phyloP scores from a whole-genome alignment of 2,329 filamentous ascomycete species.

The Chaetomium olivaceum region DNA sequence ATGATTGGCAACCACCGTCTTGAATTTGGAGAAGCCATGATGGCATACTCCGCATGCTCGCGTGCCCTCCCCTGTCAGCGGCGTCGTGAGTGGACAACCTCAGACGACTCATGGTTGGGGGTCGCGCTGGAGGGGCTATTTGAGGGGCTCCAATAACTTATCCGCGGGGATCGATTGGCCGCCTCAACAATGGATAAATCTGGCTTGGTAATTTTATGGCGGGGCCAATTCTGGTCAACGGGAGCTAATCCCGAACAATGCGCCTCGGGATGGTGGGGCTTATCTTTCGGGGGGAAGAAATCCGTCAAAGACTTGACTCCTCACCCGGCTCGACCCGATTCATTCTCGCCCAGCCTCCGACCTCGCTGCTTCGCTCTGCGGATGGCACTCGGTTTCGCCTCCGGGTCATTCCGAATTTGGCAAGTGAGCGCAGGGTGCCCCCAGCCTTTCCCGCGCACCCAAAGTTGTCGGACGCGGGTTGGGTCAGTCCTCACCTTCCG shows the following conservation, averaged over 20 bases:
- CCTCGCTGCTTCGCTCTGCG: slow-evolving; percentile 19
- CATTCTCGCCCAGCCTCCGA: slow-evolving; percentile 30
- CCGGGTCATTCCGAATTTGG: slow-evolving; percentile 24
- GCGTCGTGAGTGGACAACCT: neutral
- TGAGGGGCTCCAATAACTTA: slow-evolving; percentile 14
- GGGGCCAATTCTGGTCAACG: slow-evolving; percentile 16
- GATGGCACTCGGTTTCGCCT: slow-evolving; percentile 9
- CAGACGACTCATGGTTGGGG: slow-evolving; percentile 4
- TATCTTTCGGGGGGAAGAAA: neutral
- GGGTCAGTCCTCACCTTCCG: slow-evolving; percentile 6
- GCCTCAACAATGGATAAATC: slow-evolving; percentile 22
- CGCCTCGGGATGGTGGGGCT: neutral
- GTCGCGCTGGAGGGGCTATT: neutral
- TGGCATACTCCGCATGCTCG: slow-evolving; percentile 22
- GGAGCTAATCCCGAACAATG: slow-evolving; percentile 19
- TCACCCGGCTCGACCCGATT: slow-evolving; percentile 16
- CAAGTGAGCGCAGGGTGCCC: slow-evolving; percentile 17
- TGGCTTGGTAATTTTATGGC: slow-evolving; percentile 17
- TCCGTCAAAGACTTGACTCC: slow-evolving; percentile 1
- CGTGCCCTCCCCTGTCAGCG: slow-evolving; percentile 23
- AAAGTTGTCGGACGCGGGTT: slow-evolving; percentile 5
- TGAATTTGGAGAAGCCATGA: slow-evolving; percentile 2
- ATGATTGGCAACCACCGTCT: slow-evolving; percentile 9
- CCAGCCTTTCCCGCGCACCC: slow-evolving; percentile 3
- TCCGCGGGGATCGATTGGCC: slow-evolving; percentile 26